These are phyloP conservation scores for Pythium inflatum DNA, from an alignment of 352 stramenopile genomes.

Conservation along the genomic window DNA sequence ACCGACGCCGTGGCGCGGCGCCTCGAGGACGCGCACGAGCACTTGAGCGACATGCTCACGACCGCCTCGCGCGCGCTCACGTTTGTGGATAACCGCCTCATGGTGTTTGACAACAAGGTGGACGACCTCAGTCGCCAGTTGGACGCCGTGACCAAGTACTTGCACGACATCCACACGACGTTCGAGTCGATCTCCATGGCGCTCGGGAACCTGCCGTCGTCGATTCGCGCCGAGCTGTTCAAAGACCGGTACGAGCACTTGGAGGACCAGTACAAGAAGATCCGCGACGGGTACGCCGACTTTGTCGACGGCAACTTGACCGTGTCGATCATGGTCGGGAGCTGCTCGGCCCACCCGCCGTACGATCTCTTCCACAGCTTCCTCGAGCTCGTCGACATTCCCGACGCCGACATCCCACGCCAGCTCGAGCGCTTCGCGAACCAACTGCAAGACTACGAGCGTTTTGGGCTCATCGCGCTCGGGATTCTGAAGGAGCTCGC, in stretches of 20 bases:
- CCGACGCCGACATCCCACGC: neutral
- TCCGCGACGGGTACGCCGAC: constrained; percentile 2
- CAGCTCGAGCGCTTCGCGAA: neutral
- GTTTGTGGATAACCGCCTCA: neutral
- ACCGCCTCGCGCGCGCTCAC: neutral
- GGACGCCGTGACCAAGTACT: neutral
- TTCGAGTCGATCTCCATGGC: constrained; percentile 4
- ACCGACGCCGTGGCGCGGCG: neutral
- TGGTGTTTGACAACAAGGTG: neutral
- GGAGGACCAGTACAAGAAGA: constrained; percentile 5
- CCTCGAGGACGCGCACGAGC: neutral
- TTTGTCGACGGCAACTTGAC: neutral
- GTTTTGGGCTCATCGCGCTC: neutral
- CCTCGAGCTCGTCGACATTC: constrained; percentile 4
- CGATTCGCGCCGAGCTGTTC: constrained; percentile 1
- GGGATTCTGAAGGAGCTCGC: neutral
- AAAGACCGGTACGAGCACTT: constrained; percentile 2
- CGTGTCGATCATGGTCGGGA: constrained; percentile 1
- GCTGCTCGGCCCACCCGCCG: neutral
- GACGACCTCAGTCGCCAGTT: neutral
- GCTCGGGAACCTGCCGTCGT: neutral
- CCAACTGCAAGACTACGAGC: neutral
- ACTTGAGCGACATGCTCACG: neutral
- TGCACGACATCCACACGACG: neutral
- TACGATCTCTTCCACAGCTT: constrained; percentile 9